Conservation (phyloP, 106 monocot species). For the Platanthera zijinensis region DNA sequence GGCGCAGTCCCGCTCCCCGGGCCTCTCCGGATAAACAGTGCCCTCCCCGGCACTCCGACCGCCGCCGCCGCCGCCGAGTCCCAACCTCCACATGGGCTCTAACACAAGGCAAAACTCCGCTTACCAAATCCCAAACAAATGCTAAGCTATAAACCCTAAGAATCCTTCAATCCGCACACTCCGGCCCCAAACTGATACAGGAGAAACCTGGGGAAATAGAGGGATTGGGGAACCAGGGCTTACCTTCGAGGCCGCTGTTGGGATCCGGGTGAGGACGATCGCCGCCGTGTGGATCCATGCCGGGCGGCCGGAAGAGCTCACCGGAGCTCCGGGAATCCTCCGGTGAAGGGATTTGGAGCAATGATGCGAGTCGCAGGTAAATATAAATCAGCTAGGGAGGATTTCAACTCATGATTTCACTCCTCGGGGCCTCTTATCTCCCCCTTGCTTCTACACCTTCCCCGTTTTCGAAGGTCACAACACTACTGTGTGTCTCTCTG, state of each 20-base stretch:
- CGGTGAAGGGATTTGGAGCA: neutral
- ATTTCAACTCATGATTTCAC: neutral
- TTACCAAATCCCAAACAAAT: conserved; percentile 2
- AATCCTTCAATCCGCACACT: neutral
- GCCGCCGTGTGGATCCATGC: conserved; percentile 3
- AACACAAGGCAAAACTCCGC: conserved; percentile 12
- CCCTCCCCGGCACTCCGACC: neutral
- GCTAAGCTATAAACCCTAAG: neutral
- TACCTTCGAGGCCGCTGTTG: conserved; percentile 6
- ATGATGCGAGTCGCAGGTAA: neutral
- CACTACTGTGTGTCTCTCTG: neutral
- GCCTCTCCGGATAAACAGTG: conserved; percentile 58
- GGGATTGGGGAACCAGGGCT: neutral
- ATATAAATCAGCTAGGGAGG: neutral
- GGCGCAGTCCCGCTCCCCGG: conserved; percentile 64
- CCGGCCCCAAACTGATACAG: neutral
- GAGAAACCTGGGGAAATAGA: neutral
- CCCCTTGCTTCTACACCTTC: neutral
- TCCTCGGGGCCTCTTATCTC: neutral
- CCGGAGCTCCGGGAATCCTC: neutral
- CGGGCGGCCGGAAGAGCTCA: neutral
- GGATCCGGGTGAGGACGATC: neutral
- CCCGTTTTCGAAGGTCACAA: conserved; percentile 2
- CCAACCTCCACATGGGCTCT: conserved; percentile 74
- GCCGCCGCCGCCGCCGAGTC: conserved; percentile 25